phyloP scores from a whole-genome alignment of 176 grass and related monocot species.

The Poa annua region DNA sequence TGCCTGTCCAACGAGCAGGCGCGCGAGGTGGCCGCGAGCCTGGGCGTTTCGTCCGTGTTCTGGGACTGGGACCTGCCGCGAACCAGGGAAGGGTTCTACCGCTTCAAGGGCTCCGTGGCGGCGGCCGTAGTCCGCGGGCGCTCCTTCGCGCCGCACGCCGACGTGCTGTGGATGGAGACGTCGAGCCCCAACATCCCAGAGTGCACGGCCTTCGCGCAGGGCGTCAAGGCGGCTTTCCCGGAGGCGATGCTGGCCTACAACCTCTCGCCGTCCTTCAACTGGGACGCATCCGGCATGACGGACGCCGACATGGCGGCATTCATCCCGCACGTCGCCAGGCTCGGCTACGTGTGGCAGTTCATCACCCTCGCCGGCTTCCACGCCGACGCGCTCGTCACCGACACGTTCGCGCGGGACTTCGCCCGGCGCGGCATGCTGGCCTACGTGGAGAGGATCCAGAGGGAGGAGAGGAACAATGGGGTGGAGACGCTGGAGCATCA shows the following conservation, averaged over 20 bases:
- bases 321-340: slow-evolving; percentile 69
- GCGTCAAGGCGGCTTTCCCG: slow-evolving; percentile 55
- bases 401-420: slow-evolving; percentile 90
- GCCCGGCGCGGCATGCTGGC: slow-evolving; percentile 82
- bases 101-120: slow-evolving; percentile 74
- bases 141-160: slow-evolving; percentile 73
- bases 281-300: slow-evolving; percentile 91
- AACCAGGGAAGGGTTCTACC: slow-evolving; percentile 90
- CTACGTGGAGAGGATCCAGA: slow-evolving; percentile 93
- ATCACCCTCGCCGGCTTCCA: slow-evolving; percentile 96
- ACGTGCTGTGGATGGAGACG: slow-evolving; percentile 97
- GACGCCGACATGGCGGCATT: slow-evolving; percentile 71
- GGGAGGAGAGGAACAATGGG: slow-evolving; percentile 85
- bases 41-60: slow-evolving; percentile 63
- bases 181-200: slow-evolving; percentile 81
- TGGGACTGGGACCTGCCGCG: slow-evolving; percentile 96
- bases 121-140: slow-evolving; percentile 76
- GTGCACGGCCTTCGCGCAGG: slow-evolving; percentile 73
- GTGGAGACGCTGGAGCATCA: slow-evolving; percentile 92
- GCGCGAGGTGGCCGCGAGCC: slow-evolving; percentile 60
- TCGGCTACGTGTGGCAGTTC: slow-evolving; percentile 96
- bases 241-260: slow-evolving; percentile 92
- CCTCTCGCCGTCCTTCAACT: slow-evolving; percentile 98
- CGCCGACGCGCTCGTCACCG: slow-evolving; percentile 83
- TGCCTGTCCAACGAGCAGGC: slow-evolving; percentile 66